A percentile compares a stretch with the other conserved stretches of the same genome.
These are phyloP conservation scores for Erythrobasidium yunnanense DNA, from an alignment of 768 basidiomycete species.

Conservation along the genomic window DNA sequence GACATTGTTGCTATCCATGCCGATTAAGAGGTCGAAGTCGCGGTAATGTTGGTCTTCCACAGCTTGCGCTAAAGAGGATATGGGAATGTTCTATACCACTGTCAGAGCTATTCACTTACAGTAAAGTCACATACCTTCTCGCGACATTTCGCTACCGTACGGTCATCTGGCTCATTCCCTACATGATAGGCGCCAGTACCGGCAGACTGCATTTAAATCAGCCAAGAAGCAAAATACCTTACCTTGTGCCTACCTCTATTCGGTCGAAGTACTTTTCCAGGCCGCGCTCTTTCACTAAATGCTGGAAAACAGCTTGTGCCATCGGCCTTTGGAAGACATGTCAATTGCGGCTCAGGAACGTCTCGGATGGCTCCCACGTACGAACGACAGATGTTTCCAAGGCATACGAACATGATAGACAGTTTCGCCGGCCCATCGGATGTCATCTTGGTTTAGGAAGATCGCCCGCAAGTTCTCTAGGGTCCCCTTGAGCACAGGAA, in stretches of 20 bases:
- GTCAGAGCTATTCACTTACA: not conserved
- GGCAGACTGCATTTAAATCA: not conserved
- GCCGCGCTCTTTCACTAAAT: slow-evolving; percentile 3
- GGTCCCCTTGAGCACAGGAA: too few relatives aligned
- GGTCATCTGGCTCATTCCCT: slow-evolving; percentile 19
- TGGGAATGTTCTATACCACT: slow-evolving; percentile 8
- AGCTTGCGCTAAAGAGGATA: slow-evolving; percentile 9
- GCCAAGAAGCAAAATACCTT: not conserved
- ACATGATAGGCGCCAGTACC: slow-evolving; percentile 27
- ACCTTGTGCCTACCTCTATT: slow-evolving; percentile 2
- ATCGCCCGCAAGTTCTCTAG: too few relatives aligned
- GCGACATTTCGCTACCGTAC: slow-evolving; percentile 23
- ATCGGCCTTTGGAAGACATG: not conserved
- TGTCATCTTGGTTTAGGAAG: too few relatives aligned
- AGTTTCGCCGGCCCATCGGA: too few relatives aligned
- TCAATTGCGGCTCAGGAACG: not conserved
- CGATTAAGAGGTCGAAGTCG: slow-evolving; percentile 20
- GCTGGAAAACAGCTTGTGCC: slow-evolving; percentile 27
- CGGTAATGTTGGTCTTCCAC: not conserved
- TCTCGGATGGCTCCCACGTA: not conserved
- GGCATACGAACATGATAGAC: slow-evolving; percentile 23
- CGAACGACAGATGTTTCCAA: slow-evolving; percentile 23
- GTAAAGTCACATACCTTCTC: not conserved
- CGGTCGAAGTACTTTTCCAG: slow-evolving; percentile 21
- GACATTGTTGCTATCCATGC: slow-evolving; percentile 25